Conservation (phyloP, 192 early-diverging fungal species). For the Haplosporangium gracile region DNA sequence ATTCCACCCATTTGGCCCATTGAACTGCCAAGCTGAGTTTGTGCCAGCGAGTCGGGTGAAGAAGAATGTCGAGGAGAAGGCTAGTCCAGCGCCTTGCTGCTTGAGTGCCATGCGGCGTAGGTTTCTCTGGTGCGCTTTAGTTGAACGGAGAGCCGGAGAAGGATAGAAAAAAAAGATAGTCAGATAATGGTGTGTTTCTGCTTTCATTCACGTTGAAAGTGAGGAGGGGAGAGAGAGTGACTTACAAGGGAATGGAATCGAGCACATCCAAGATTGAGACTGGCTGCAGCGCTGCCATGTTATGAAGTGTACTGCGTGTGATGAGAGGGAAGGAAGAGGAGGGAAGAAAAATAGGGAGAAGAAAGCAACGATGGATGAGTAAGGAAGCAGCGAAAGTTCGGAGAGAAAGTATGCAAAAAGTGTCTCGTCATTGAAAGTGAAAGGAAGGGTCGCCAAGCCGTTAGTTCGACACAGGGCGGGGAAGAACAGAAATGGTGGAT, state of each 20-base stretch:
- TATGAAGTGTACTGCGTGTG: not conserved
- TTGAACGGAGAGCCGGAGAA: not conserved
- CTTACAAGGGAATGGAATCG: conserved; percentile 48
- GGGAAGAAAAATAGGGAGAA: not conserved
- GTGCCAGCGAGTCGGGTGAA: conserved; percentile 37
- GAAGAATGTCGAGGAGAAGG: conserved; percentile 23
- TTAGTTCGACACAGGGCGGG: not conserved
- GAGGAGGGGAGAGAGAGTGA: not conserved
- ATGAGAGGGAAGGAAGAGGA: not conserved
- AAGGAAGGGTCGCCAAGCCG: not conserved
- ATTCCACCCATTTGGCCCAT: conserved; percentile 53
- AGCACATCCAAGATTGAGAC: conserved; percentile 21
- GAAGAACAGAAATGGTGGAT: not conserved
- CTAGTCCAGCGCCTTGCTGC: conserved; percentile 21
- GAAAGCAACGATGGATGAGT: not conserved
- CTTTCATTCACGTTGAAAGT: not conserved
- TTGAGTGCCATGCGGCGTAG: conserved; percentile 16
- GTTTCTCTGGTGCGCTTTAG: conserved; percentile 26
- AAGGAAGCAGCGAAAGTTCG: not conserved
- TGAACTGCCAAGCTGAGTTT: conserved; percentile 41
- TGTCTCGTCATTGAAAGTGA: not conserved
- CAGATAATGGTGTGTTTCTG: not conserved
- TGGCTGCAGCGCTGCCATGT: conserved; percentile 27
- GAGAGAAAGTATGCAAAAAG: not conserved
- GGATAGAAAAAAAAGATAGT: not conserved